Base-by-base conservation (phyloP, 1,284 basidiomycete species). In the Tranzscheliella williamsii region DNA sequence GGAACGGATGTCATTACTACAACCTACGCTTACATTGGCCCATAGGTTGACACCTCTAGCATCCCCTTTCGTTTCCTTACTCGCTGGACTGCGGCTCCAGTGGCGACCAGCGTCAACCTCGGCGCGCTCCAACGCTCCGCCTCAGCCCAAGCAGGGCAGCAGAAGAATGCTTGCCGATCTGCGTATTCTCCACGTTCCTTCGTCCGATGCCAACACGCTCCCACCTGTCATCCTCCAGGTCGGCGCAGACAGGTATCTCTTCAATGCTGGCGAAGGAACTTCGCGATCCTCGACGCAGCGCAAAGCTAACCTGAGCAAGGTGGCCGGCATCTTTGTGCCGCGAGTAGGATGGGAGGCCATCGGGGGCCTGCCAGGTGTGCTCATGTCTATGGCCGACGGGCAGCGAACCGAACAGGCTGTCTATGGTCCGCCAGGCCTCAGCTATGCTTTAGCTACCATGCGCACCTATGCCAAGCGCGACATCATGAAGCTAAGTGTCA, bases 261-360 rank as follows among this genome's bases (percentile, higher is more conserved):
- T 94, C 81, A 92, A 93, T 78, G 85, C 82, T 2, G 86, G 88
- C 5, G 91, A 94, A 75, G 89, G 87, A 45, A 86, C 87, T 0
- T 86, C 86, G 39, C 81, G 91, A 24, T 79, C 86, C 0, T 87
- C 87, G 67, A 79, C 86, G 6, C 87, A 91, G 79, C 85, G 85
- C 61, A 81, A 80, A 51, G 79, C 83, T 27, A 84, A 84, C 34
- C 85, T 87, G 82, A 84, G 82, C 67, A 85, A 84, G 46, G 81
- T 87, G 2, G 83, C 82, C 37, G 86, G 82, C 2, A 66, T 93
- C 12, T 93, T 94, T 78, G 79, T 92, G 50, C 87, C 87, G 1
- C 84, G 85, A 40, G 81, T 85, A 2, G 82, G 83, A 26, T 82
- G 84, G 12, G 83, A 86, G 63, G 82, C 82, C 16, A 58, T 70